Percentiles rank a stretch among this genome's conserved stretches.
phyloP scores from a whole-genome alignment of 768 basidiomycete genomes.

The Coprinellus micaceus region DNA sequence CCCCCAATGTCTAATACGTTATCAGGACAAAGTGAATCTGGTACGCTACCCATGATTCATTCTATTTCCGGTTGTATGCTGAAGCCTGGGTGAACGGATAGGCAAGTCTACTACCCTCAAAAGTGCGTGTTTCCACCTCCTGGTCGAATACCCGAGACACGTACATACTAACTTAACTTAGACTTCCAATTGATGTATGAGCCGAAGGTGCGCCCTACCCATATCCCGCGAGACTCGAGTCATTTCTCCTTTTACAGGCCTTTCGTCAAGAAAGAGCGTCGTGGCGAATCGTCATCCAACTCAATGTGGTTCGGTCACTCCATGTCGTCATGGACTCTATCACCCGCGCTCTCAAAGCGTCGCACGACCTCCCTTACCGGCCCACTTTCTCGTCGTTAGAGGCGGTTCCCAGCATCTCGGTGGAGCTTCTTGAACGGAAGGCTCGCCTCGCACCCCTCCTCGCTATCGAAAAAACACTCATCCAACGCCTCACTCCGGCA shows the following conservation, averaged over 20 bases:
- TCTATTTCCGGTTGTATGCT: too few species aligned
- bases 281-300: slow-evolving; percentile 66
- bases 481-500: slow-evolving; percentile 51
- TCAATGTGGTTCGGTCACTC: slow-evolving; percentile 68
- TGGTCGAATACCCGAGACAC: not conserved
- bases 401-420: slow-evolving; percentile 33
- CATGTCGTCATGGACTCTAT: slow-evolving; percentile 60
- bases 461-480: slow-evolving; percentile 58
- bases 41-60: slow-evolving; percentile 37
- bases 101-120: slow-evolving; percentile 81
- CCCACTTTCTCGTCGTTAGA: slow-evolving; percentile 13
- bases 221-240: not conserved
- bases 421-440: slow-evolving; percentile 51
- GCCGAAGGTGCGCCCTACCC: slow-evolving; percentile 39
- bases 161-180: slow-evolving; percentile 17
- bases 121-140: slow-evolving; percentile 45
- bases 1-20: not conserved
- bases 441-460: slow-evolving; percentile 58
- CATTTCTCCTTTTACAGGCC: slow-evolving; percentile 28
- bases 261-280: slow-evolving; percentile 59
- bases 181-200: slow-evolving; percentile 66
- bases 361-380: slow-evolving; percentile 15
- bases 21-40: slow-evolving; percentile 77
- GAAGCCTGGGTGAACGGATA: slow-evolving; percentile 20
- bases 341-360: slow-evolving; percentile 27